Evolutionary conservation across 2,329 filamentous ascomycete species (phyloP), one percentile per base, ranked within the genome.

Genomic region (Rachicladosporium sp.): DNA sequence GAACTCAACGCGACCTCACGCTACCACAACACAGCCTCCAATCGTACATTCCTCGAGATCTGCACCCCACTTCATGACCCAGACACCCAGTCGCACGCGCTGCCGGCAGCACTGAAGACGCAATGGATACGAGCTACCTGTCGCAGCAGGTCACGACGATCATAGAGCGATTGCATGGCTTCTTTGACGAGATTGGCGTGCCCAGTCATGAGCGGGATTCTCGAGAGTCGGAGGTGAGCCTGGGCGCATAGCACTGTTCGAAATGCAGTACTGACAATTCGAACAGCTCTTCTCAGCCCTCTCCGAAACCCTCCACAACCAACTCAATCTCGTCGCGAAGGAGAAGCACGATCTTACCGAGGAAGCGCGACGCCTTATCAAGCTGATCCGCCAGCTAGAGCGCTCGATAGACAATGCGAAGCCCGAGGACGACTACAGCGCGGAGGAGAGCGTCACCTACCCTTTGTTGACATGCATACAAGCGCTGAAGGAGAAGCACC

Each of bases 171-270:
- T 74, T 98, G 45, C 89, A 96, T 64, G 83, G 82, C 49, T 75
- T 96, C 42, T 98, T 95, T 56, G 91, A 98, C 61, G 89, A 98
- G 59, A 98, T 98, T 56, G 91, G 91, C 43, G 83, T 98, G n/a
- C 77, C 89, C 21, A 78, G 69, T 55, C 87, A 94, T 77, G 91
- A 96, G 62, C 82, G 91, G 56, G 87, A 96, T 58, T 73, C 76
- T 36, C 75, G 91, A 54, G 89, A 96, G 60, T 76, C 84, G 58
- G 86, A 95, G 78, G 88, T 19, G 15, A 19, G 15, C 15, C 15
- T 19, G 15, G 15, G 15, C 15, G 15, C 15, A 19, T 19, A 19
- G 15, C 15, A 19, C 15, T 19, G 15, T 19, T 19, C 15, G 15
- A 19, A 19, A 19, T 19, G 15, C 15, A 19, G 15, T 19, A 29